phyloP scores from a whole-genome alignment of 345 rosid genomes.

The Murraya paniculata region DNA sequence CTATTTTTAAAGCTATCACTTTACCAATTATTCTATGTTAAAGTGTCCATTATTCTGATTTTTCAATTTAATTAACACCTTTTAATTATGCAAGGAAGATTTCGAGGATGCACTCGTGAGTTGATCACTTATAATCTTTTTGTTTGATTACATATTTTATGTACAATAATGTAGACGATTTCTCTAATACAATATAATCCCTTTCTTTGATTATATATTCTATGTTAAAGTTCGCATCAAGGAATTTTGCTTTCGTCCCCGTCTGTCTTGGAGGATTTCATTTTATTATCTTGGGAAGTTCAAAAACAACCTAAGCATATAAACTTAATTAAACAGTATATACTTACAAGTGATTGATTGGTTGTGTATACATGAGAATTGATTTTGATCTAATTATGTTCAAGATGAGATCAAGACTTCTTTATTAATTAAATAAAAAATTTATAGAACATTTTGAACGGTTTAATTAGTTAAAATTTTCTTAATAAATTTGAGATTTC shows the following conservation, averaged over 20 bases:
- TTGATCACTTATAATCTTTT: background rate
- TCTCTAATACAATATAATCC: background rate
- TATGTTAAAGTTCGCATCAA: no score
- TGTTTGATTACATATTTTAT: background rate
- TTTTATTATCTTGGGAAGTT: background rate
- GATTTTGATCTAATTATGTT: no score
- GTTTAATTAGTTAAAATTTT: no score
- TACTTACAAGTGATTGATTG: background rate
- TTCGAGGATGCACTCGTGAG: background rate
- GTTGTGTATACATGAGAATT: background rate
- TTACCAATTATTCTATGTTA: background rate
- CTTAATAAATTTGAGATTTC: no score
- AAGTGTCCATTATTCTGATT: background rate
- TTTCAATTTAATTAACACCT: background rate
- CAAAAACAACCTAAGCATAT: no score
- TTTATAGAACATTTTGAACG: no score
- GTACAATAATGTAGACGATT: background rate
- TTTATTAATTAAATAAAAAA: no score
- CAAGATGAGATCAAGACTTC: background rate
- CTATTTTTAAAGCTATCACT: background rate
- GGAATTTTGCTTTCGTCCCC: background rate
- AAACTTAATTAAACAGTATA: no score
- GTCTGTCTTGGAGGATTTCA: background rate
- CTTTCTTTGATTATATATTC: no score
- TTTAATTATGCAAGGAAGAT: background rate